Base-by-base conservation (phyloP, 169 alveolate species). In the Sarcocystis neurona region DNA sequence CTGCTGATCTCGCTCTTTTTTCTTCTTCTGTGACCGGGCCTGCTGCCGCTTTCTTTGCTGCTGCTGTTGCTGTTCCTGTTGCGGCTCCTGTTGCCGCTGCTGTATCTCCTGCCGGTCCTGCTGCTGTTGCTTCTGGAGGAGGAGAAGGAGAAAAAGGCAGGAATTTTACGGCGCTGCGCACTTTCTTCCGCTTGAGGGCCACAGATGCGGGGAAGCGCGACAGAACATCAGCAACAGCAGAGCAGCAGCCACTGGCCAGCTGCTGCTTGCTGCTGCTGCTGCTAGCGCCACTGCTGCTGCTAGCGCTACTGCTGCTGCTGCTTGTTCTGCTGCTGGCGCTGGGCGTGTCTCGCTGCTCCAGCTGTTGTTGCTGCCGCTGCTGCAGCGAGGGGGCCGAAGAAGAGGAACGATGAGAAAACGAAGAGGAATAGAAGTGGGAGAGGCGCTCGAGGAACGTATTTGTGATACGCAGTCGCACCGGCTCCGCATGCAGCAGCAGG, bases 401-500 rank as follows among this genome's bases (percentile, higher is more conserved):
- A 39, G 82, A 72, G 48, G 82, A n/a, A n/a, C n/a, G n/a, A n/a
- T n/a, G n/a, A n/a, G n/a, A n/a, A n/a, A n/a, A 37, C 34, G 82
- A 56, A 23, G 90, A 85, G 56, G 74, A 86, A 85, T 72, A 86
- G 34, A 86, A 86, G 78, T 32, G 48, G 86, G 70, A 86, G 1
- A 86, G 74, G 44, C 78, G 63, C 85, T 86, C 90, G 39, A 86
- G 86, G 79, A 86, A 53, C 47, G 85, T 34, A 30, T 85, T 27
- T 1, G 85, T 72, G 63, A 86, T 39, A 10, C 79, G 79, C 66
- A 86, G 86, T 53, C 90, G 74, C 5, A 86, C 72, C 27, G 90
- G 90, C 41, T 86, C 90, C 34, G 74, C 74, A 79, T 86, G 90
- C 84, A 86, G 86, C 50, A 86, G 78, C 79, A 86, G 79, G 6